phyloP scores from a whole-genome alignment of 2,329 filamentous ascomycete species.

The Xylariaceae sp. region DNA sequence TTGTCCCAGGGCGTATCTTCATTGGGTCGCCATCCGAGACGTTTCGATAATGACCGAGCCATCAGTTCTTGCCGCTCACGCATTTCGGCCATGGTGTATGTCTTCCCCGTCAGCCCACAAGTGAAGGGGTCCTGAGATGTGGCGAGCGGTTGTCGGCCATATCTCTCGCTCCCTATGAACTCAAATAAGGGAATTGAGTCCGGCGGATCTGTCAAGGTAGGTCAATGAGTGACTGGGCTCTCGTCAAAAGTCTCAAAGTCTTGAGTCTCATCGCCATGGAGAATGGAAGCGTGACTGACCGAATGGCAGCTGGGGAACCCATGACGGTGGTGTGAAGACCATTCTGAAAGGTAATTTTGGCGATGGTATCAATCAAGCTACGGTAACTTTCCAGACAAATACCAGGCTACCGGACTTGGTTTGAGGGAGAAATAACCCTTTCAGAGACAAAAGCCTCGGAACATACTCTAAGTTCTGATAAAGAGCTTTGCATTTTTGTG shows the following conservation, averaged over 20 bases:
- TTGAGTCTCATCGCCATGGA: neutral
- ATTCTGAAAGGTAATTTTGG: constrained; percentile 16
- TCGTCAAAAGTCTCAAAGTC: neutral
- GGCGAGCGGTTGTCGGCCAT: constrained; percentile 56
- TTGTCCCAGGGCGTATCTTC: constrained; percentile 71
- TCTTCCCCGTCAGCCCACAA: constrained; percentile 63
- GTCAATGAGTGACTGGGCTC: neutral
- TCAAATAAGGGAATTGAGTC: constrained; percentile 62
- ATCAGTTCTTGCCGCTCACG: constrained; percentile 60
- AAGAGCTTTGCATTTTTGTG: too few relatives aligned
- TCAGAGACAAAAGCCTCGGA: too few relatives aligned
- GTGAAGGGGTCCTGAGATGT: constrained; percentile 62
- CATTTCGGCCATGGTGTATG: constrained; percentile 56
- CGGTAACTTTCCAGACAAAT: neutral
- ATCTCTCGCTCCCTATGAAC: constrained; percentile 64
- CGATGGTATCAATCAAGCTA: neutral
- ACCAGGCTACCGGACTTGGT: neutral
- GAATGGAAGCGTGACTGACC: constrained; percentile 18
- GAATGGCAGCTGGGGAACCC: constrained; percentile 29
- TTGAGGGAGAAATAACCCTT: neutral
- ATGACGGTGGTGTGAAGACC: constrained; percentile 29
- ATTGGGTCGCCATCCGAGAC: constrained; percentile 65
- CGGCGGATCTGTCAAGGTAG: constrained; percentile 37
- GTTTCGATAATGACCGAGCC: constrained; percentile 57
- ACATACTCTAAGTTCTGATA: too few relatives aligned